Evolutionary conservation across 148 eudicot genomes (phyloP).

Genomic region (Polygonum aviculare): DNA sequence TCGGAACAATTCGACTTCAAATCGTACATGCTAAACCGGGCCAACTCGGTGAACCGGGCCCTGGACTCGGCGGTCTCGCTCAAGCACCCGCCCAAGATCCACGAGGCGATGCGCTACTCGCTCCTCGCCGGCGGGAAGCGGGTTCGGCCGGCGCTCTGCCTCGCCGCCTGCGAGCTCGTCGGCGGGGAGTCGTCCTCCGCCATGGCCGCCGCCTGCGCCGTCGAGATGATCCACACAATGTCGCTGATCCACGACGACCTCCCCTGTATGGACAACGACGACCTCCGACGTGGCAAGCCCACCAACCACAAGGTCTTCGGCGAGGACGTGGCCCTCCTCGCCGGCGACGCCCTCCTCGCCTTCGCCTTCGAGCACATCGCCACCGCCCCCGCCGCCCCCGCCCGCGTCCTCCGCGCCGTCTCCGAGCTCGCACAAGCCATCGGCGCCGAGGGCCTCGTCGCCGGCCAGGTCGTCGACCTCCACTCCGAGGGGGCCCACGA

Average conservation of each 20-base stretch:
- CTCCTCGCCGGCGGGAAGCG: constrained; percentile 74
- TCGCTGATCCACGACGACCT: constrained; percentile 62
- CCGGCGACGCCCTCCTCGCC: constrained; percentile 54
- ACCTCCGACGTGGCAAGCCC: constrained; percentile 59
- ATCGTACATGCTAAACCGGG: constrained; percentile 35
- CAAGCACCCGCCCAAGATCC: constrained; percentile 36
- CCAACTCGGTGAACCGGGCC: constrained; percentile 36
- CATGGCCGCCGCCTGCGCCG: constrained; percentile 65
- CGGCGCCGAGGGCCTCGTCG: constrained; percentile 56
- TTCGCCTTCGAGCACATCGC: constrained; percentile 53
- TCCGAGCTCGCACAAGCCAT: constrained; percentile 45
- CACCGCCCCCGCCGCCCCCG: constrained; percentile 25
- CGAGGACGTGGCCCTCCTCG: constrained; percentile 54
- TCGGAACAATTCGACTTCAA: constrained; percentile 34
- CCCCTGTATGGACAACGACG: constrained; percentile 76
- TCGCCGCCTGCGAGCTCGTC: constrained; percentile 67
- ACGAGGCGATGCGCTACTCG: constrained; percentile 63
- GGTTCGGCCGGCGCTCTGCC: constrained; percentile 58
- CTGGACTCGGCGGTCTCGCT: constrained; percentile 35
- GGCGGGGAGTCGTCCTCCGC: constrained; percentile 43
- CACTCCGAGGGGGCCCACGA: constrained; percentile 30
- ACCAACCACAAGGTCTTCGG: constrained; percentile 63
- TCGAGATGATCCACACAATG: constrained; percentile 80
- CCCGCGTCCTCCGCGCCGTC: constrained; percentile 25
- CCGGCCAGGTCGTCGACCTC: constrained; percentile 63